These are phyloP conservation scores for Diaporthe ampelina DNA, from an alignment of 2,329 filamentous ascomycete species.

Conservation along the genomic window DNA sequence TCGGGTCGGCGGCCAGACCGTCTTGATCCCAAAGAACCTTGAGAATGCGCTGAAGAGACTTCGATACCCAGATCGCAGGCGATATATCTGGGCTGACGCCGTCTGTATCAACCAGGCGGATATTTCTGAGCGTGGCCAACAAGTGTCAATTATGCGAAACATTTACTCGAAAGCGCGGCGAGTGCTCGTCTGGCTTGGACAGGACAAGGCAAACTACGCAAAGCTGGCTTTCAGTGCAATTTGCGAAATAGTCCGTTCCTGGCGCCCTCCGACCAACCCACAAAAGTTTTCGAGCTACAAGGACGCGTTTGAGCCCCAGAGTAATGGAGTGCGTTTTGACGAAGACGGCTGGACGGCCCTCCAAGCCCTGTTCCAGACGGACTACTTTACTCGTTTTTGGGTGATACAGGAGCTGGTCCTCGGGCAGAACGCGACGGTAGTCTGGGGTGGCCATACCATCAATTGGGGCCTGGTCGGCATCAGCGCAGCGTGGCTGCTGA, in stretches of 20 bases:
- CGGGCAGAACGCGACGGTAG: conserved; percentile 33
- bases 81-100: conserved; percentile 35
- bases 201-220: conserved; percentile 30
- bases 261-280: conserved; percentile 35
- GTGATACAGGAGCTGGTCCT: conserved; percentile 43
- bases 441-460: conserved; percentile 41
- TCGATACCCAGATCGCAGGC: neutral
- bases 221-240: conserved; percentile 31
- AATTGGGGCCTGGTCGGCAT: conserved; percentile 41
- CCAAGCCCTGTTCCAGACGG: conserved; percentile 37
- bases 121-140: conserved; percentile 21
- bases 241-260: conserved; percentile 39
- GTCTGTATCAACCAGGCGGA: conserved; percentile 37
- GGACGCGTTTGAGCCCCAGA: conserved; percentile 31
- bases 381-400: conserved; percentile 42
- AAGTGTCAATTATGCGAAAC: conserved; percentile 33
- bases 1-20: neutral
- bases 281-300: conserved; percentile 37
- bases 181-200: conserved; percentile 29
- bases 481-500: conserved; percentile 41
- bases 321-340: conserved; percentile 21
- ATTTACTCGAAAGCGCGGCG: conserved; percentile 24
- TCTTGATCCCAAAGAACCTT: conserved; percentile 17
- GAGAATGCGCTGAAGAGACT: conserved; percentile 25
- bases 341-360: conserved; percentile 38